Evolutionary conservation across 2,329 filamentous ascomycete genomes (phyloP).

Genomic region (Aspergillus udagawae): DNA sequence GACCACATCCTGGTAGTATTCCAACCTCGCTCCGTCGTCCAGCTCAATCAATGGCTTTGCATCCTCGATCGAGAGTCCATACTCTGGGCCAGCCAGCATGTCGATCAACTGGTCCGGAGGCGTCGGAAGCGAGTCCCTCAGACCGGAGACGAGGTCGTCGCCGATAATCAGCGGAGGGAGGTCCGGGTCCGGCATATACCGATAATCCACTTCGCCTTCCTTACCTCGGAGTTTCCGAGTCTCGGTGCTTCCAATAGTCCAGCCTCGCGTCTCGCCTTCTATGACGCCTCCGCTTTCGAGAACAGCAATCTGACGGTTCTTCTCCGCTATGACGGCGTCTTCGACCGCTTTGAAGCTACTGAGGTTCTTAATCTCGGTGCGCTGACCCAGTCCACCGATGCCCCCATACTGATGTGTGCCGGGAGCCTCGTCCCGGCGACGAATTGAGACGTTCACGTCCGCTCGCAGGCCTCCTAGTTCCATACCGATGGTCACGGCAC

Average conservation of each 20-base stretch:
- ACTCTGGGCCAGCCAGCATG: conserved; percentile 55
- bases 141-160: conserved; percentile 60
- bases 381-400: conserved; percentile 66
- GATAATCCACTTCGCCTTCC: conserved; percentile 94
- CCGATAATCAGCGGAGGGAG: conserved; percentile 75
- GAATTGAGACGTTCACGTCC: conserved; percentile 92
- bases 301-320: conserved; percentile 79
- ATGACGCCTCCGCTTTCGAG: conserved; percentile 71
- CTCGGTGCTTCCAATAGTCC: conserved; percentile 78
- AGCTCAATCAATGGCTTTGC: conserved; percentile 73
- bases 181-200: conserved; percentile 98
- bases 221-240: conserved; percentile 83
- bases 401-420: conserved; percentile 51
- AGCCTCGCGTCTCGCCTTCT: conserved; percentile 85
- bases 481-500: conserved; percentile 88
- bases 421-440: conserved; percentile 50
- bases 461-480: conserved; percentile 85
- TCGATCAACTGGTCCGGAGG: conserved; percentile 68
- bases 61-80: conserved; percentile 73
- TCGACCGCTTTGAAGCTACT: conserved; percentile 93
- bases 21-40: conserved; percentile 72
- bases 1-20: conserved; percentile 64
- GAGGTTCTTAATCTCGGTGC: conserved; percentile 96
- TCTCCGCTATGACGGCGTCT: conserved; percentile 87
- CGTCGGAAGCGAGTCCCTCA: conserved; percentile 62